Conservation (phyloP, 78 protist species). For the Dictyostelium intermedium region DNA sequence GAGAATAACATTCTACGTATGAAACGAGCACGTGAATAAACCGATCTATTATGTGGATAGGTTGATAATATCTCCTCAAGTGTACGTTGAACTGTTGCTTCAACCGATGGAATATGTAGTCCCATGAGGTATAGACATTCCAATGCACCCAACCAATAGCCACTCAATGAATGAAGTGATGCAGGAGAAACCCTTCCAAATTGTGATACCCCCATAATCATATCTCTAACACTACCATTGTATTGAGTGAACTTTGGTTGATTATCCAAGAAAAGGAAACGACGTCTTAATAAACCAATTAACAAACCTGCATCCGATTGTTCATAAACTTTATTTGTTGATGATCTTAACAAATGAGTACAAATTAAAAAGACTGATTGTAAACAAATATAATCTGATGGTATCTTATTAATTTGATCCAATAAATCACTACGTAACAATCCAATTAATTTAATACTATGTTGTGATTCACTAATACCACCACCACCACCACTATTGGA, state of each 20-base stretch:
- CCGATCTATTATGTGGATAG: conserved; percentile 31
- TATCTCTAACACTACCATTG: conserved; percentile 51
- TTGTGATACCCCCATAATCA: conserved; percentile 62
- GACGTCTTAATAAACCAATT: not conserved
- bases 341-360: conserved; percentile 18
- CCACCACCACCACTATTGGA: not conserved
- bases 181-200: conserved; percentile 15
- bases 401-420: conserved; percentile 44
- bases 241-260: conserved; percentile 56
- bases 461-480: not conserved
- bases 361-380: conserved; percentile 51
- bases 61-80: conserved; percentile 41
- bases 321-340: conserved; percentile 64
- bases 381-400: conserved; percentile 63
- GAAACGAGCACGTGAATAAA: conserved; percentile 43
- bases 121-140: conserved; percentile 52
- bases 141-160: conserved; percentile 51
- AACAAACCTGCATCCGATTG: conserved; percentile 37
- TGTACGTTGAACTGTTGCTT: conserved; percentile 33
- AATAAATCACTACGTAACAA: conserved; percentile 36
- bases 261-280: conserved; percentile 59
- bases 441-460: conserved; percentile 10
- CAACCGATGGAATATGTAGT: conserved; percentile 19
- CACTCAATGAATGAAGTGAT: not conserved
- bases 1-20: conserved; percentile 18